phyloP scores from a whole-genome alignment of 768 basidiomycete species.

The Kondoa malvinella region DNA sequence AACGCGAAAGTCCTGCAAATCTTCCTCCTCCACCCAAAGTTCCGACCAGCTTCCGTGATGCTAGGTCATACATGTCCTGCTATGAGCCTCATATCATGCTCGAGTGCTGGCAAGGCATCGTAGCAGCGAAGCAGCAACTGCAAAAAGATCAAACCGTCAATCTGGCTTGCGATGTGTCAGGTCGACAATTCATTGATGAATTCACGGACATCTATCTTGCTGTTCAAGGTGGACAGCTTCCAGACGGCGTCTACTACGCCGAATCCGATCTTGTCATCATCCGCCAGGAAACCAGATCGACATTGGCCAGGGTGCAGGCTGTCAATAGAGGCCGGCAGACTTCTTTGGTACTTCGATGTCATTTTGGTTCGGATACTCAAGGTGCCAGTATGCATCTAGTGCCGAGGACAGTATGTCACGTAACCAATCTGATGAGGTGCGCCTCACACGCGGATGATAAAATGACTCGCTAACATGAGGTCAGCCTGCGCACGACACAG shows the following conservation, averaged over 20 bases:
- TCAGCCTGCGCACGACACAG: conserved; percentile 71
- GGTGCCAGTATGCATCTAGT: conserved; percentile 47
- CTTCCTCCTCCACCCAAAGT: conserved; percentile 22
- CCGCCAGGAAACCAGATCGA: conserved; percentile 38
- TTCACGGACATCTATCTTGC: conserved; percentile 64
- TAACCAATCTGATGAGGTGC: conserved; percentile 71
- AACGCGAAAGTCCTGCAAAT: conserved; percentile 46
- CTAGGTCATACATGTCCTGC: conserved; percentile 50
- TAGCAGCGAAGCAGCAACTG: conserved; percentile 54
- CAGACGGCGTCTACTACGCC: conserved; percentile 53
- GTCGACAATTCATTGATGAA: conserved; percentile 56
- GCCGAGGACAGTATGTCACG: conserved; percentile 49
- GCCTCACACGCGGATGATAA: conserved; percentile 21
- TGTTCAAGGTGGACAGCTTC: conserved; percentile 38
- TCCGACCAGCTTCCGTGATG: conserved; percentile 44
- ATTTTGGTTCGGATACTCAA: conserved; percentile 27
- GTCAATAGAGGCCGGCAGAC: conserved; percentile 38
- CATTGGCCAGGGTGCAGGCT: conserved; percentile 56
- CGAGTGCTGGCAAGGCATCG: conserved; percentile 80
- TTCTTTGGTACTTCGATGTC: conserved; percentile 47
- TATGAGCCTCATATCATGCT: conserved; percentile 72
- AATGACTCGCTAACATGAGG: conserved; percentile 1
- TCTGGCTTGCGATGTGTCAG: conserved; percentile 37
- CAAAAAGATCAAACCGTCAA: conserved; percentile 38
- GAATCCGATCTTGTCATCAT: conserved; percentile 80